Evolutionary conservation across 2,329 filamentous ascomycete genomes (phyloP).

Genomic region (Fusarium neocosmosporiellum): DNA sequence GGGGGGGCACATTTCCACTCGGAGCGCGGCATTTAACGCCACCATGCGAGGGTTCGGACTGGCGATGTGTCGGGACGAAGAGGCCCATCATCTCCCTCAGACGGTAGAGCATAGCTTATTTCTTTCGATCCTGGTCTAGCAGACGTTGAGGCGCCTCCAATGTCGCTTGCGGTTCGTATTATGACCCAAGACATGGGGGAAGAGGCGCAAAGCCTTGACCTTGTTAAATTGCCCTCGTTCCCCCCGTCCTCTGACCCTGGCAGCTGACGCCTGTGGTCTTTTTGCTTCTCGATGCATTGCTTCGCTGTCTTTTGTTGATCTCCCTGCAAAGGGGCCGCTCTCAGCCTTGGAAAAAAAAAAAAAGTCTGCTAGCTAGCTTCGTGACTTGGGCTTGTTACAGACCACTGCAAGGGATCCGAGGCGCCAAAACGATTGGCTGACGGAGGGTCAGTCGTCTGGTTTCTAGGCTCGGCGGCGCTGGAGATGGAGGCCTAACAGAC

Average conservation of each 20-base stretch:
- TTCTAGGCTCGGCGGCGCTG: neutral
- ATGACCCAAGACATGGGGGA: conserved; percentile 17
- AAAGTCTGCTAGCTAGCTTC: neutral
- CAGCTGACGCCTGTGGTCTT: neutral
- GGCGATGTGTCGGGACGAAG: neutral
- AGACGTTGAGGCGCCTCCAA: conserved; percentile 25
- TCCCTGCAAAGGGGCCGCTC: neutral
- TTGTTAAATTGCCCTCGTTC: conserved; percentile 13
- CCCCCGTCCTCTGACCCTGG: neutral
- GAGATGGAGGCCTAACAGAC: neutral
- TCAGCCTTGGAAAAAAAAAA: neutral
- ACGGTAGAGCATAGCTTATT: neutral
- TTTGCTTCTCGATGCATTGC: neutral
- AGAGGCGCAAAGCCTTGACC: neutral
- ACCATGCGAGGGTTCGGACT: conserved; percentile 7
- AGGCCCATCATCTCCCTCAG: neutral
- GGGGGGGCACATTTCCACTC: neutral
- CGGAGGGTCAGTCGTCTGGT: neutral
- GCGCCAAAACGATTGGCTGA: neutral
- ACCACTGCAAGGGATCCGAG: conserved; percentile 3
- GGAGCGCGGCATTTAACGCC: conserved; percentile 20
- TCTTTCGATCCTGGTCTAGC: conserved; percentile 8
- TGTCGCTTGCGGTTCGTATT: conserved; percentile 32
- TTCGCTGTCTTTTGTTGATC: neutral
- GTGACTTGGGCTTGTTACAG: neutral